Evolutionary conservation across 2,329 filamentous ascomycete genomes (phyloP), one percentile per base, ranked within the genome.

Genomic region (Diaporthe aspalathi): DNA sequence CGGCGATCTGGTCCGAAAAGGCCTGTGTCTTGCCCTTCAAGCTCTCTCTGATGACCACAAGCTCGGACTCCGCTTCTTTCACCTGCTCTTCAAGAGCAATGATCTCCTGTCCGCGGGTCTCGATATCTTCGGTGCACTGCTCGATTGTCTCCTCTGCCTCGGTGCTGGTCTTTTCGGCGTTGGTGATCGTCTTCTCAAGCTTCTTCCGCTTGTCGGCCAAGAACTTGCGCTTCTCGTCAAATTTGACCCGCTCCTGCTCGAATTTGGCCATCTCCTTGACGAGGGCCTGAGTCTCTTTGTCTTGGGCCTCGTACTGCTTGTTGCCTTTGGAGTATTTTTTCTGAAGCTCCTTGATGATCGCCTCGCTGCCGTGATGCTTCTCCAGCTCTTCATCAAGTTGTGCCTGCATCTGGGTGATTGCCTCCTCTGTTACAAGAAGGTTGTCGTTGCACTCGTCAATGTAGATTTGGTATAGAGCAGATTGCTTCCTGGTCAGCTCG

Each of bases 211-310:
- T 99, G 78, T 92, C 92, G 2, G 89, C 86, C 75, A 99, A 83
- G 81, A 98, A 98, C 80, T 99, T 99, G 80, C 92, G 92, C 86
- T 98, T 98, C 82, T 99, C 97, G 75, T 98, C 95, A 75, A 97
- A 95, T 79, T 99, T 99, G 82, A 99, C 96, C 27, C 92, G 91
- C 79, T 98, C 96, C 79, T 98, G 97, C 78, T 99, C 97, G 73
- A 97, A 94, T 79, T 95, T 95, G 54, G 94, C 91, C 83, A 96
- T 91, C 79, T 98, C 94, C 79, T 97, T 97, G 73, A 92, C 84
- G 68, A 97, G 86, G 32, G 85, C 87, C 76, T 98, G 93, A 0
- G 92, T 91, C 67, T 93, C 88, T 81, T 97, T 95, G 76, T 97
- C 94, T 74, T 97, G 89, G 1, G 86, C 85, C 75, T 97, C 94